These are phyloP conservation scores for Coemansia sp. DNA, from an alignment of 192 early-diverging fungal species.

Conservation along the genomic window DNA sequence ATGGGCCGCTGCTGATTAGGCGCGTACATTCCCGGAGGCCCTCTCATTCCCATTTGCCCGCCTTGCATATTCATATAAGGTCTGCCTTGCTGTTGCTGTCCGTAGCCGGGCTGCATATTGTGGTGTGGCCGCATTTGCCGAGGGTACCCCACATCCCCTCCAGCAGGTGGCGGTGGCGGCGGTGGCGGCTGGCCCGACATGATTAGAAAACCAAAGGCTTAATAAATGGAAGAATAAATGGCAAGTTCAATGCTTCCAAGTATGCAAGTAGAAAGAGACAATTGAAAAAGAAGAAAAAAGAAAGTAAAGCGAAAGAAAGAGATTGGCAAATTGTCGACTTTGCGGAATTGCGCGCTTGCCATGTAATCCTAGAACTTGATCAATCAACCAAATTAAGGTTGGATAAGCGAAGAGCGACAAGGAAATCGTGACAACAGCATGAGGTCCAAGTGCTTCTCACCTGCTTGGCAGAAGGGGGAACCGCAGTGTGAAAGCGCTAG, in stretches of 20 bases:
- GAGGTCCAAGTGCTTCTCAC: too few species aligned
- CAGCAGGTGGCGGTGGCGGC: constrained; percentile 13
- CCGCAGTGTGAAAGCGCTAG: too few species aligned
- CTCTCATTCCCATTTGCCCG: constrained; percentile 35
- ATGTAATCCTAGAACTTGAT: neutral
- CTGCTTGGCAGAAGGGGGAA: too few species aligned
- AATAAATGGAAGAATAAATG: neutral
- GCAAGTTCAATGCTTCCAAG: neutral
- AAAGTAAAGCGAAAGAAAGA: too few species aligned
- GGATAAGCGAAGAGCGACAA: too few species aligned
- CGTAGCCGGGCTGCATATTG: constrained; percentile 15
- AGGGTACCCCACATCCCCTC: constrained; percentile 9
- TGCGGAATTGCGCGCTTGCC: neutral
- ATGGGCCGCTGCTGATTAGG: constrained; percentile 15
- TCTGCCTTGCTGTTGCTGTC: constrained; percentile 4
- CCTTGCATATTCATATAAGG: constrained; percentile 22
- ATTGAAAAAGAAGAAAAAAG: too few species aligned
- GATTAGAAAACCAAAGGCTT: neutral
- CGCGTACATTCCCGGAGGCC: constrained; percentile 10
- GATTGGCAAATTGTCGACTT: too few species aligned
- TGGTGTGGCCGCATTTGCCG: constrained; percentile 14
- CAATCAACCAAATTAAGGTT: neutral
- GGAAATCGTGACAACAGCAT: too few species aligned
- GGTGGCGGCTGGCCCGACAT: constrained; percentile 29
- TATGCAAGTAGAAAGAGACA: neutral